Conservation (phyloP, 176 grass and related monocot species). For the Elaeis guineensis region DNA sequence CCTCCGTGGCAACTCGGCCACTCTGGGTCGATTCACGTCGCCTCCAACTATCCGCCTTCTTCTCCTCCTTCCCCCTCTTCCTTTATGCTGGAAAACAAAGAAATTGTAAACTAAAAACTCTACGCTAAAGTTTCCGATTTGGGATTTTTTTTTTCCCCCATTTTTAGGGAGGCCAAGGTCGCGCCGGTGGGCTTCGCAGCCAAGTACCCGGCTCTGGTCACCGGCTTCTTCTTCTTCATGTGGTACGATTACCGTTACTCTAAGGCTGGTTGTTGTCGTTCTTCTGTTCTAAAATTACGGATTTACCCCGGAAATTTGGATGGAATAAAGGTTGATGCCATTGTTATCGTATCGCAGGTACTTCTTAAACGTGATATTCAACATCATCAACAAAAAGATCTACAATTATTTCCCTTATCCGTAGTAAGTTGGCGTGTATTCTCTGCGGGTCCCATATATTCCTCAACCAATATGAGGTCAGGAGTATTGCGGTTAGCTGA, state of each 20-base stretch:
- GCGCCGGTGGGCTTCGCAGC: slow-evolving; percentile 31
- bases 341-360: slow-evolving; percentile 43
- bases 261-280: no score
- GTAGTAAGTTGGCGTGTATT: slow-evolving; percentile 48
- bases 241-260: slow-evolving; percentile 35
- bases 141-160: neutral
- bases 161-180: slow-evolving; percentile 44
- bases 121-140: no score
- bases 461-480: no score
- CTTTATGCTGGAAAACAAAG: no score
- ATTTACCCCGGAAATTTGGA: no score
- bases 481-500: neutral
- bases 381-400: slow-evolving; percentile 99
- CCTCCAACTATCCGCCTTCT: no score
- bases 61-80: no score
- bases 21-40: no score
- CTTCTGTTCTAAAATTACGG: slow-evolving; percentile 10
- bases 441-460: neutral
- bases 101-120: no score
- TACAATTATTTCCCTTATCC: slow-evolving; percentile 99
- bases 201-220: slow-evolving; percentile 72
- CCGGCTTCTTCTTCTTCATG: slow-evolving; percentile 98
- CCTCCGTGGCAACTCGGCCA: slow-evolving; percentile 16
- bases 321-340: neutral
- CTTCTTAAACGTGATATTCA: slow-evolving; percentile 97